These are phyloP conservation scores for Leptomonas pyrrhocoris DNA, from an alignment of 208 protist genomes.

Conservation along the genomic window DNA sequence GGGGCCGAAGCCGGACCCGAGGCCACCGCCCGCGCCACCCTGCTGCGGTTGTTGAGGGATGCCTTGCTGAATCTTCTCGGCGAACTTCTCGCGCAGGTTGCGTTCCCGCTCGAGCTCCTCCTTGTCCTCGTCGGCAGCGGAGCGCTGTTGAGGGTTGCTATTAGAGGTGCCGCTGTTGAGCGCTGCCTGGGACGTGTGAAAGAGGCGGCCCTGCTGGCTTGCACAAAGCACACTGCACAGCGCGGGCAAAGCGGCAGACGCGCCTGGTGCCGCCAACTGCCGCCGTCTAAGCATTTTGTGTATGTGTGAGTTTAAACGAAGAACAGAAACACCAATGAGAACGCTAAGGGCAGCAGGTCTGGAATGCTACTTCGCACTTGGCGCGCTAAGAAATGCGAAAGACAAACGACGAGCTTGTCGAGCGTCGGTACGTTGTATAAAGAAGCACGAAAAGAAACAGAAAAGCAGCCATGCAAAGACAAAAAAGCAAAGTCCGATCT, in stretches of 20 bases:
- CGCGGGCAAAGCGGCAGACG: neutral
- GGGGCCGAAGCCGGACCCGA: slow-evolving; percentile 15
- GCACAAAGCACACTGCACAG: slow-evolving; percentile 4
- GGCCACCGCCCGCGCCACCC: slow-evolving; percentile 1
- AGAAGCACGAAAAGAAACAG: too few relatives aligned
- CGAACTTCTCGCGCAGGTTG: slow-evolving; percentile 73
- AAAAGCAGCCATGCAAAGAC: too few relatives aligned
- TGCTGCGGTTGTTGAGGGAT: slow-evolving; percentile 39
- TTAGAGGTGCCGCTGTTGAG: slow-evolving; percentile 8
- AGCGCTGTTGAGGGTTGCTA: slow-evolving; percentile 25
- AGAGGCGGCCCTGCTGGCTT: slow-evolving; percentile 1
- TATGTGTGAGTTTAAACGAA: neutral
- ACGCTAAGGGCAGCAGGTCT: neutral
- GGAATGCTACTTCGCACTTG: too few relatives aligned
- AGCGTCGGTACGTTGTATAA: neutral
- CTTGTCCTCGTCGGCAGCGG: slow-evolving; percentile 69
- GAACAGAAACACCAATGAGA: neutral
- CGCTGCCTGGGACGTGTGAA: slow-evolving; percentile 16
- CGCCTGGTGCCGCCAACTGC: slow-evolving; percentile 4
- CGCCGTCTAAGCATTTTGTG: slow-evolving; percentile 24
- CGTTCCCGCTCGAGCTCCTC: slow-evolving; percentile 85
- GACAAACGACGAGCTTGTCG: neutral
- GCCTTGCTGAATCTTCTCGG: slow-evolving; percentile 69
- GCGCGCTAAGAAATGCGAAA: neutral
- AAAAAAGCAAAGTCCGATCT: too few relatives aligned